Percentiles rank a stretch among this genome's conserved stretches.
Evolutionary conservation across 202 grass and related monocot species (phyloP).

Genomic region (Cymbopogon flexuosus): DNA sequence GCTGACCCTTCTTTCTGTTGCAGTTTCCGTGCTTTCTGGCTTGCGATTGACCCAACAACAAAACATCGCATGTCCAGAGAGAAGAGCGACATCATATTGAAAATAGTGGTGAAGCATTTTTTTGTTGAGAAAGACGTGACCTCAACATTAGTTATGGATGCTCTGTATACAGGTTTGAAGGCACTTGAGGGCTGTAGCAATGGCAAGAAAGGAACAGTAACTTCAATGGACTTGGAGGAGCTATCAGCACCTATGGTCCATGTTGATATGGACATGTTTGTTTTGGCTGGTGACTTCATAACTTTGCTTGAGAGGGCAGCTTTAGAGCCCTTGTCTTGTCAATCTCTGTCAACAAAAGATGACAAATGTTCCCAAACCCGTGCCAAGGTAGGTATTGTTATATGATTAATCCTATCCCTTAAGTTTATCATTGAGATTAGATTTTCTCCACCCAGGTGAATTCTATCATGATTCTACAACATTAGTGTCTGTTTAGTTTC

Average conservation of each 20-base stretch:
- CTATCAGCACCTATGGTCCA: conserved; percentile 51
- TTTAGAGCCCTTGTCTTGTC: conserved; percentile 54
- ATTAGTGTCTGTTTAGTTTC: conserved; percentile 21
- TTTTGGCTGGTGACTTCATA: conserved; percentile 77
- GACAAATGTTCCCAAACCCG: conserved; percentile 71
- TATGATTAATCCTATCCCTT: conserved; percentile 15
- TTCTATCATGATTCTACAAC: neutral
- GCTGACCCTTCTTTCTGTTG: conserved; percentile 37
- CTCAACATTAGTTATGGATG: conserved; percentile 84
- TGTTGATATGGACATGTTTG: conserved; percentile 67
- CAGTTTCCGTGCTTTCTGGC: conserved; percentile 85
- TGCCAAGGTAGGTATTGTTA: conserved; percentile 50
- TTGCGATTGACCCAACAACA: conserved; percentile 51
- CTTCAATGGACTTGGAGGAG: conserved; percentile 44
- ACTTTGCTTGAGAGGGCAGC: conserved; percentile 56
- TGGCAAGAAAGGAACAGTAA: conserved; percentile 48
- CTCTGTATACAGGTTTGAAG: conserved; percentile 71
- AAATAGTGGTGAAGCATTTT: conserved; percentile 71
- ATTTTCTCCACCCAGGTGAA: neutral
- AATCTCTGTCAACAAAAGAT: conserved; percentile 57
- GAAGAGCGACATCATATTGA: conserved; percentile 55
- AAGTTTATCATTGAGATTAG: conserved; percentile 16
- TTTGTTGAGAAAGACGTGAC: conserved; percentile 93
- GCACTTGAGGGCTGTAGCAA: conserved; percentile 63
- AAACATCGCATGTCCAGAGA: conserved; percentile 60